phyloP scores from a whole-genome alignment of 1,284 basidiomycete genomes.

The Porodaedalea pini region DNA sequence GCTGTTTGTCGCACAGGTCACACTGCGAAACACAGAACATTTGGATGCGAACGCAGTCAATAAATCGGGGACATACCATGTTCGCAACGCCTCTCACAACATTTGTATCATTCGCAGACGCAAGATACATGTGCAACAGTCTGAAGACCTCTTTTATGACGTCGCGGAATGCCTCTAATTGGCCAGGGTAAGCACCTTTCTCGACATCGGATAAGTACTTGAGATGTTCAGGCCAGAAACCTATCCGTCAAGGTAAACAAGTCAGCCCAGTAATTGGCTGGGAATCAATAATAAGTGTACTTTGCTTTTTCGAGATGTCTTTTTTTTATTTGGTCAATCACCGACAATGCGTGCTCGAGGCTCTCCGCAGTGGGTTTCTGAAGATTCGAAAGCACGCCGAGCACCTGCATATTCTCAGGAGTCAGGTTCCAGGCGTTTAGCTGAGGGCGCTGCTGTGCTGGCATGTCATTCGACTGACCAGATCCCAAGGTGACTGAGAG shows the following conservation, averaged over 20 bases:
- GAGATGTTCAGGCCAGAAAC: not conserved
- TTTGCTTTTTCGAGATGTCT: not conserved
- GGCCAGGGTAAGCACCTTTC: slow-evolving; percentile 1
- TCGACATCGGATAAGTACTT: slow-evolving; percentile 8
- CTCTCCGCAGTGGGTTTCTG: not conserved
- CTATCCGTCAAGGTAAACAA: not conserved
- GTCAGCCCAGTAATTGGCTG: not conserved
- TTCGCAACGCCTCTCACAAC: slow-evolving; percentile 44
- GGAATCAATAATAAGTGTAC: not conserved
- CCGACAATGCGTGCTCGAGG: not conserved
- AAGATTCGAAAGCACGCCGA: not conserved
- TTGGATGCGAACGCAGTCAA: slow-evolving; percentile 10
- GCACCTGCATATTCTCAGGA: not conserved
- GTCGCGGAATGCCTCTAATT: slow-evolving; percentile 47
- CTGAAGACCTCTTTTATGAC: slow-evolving; percentile 43
- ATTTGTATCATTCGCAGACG: slow-evolving; percentile 44
- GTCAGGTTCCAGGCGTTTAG: not conserved
- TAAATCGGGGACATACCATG: slow-evolving; percentile 43
- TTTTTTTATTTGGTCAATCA: not conserved
- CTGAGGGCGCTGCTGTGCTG: not conserved
- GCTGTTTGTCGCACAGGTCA: slow-evolving; percentile 51
- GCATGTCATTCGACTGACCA: not conserved
- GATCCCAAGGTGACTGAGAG: not conserved
- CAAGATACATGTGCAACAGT: slow-evolving; percentile 46
- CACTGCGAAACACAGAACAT: slow-evolving; percentile 29